Percentiles rank a stretch among this genome's conserved stretches.
These are phyloP conservation scores for Aspergillus leporis DNA, from an alignment of 495 filamentous ascomycete genomes.

Conservation along the genomic window DNA sequence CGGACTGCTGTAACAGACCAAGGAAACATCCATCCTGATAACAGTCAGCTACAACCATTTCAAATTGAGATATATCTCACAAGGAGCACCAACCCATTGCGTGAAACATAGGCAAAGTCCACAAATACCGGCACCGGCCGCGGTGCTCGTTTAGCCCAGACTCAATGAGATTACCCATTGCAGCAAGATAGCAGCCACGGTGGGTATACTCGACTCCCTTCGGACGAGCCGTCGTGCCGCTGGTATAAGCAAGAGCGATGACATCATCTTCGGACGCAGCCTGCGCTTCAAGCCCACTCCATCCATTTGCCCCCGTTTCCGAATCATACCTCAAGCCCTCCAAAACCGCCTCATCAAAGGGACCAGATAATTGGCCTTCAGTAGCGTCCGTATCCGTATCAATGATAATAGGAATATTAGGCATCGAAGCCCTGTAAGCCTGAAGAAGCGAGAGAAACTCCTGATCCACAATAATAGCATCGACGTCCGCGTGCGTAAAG, in stretches of 20 bases:
- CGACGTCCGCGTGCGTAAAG: constrained; percentile 79
- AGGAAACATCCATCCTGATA: constrained; percentile 69
- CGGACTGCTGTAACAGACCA: constrained; percentile 91
- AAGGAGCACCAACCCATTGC: constrained; percentile 60
- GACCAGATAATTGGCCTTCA: constrained; percentile 70
- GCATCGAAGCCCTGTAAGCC: constrained; percentile 57
- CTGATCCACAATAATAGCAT: constrained; percentile 82
- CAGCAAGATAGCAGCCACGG: constrained; percentile 80
- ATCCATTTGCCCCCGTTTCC: constrained; percentile 63
- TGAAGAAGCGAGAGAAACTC: constrained; percentile 75
- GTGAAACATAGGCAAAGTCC: constrained; percentile 97
- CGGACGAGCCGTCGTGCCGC: constrained; percentile 86
- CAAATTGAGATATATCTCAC: background rate
- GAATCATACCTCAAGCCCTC: constrained; percentile 76
- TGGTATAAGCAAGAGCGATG: constrained; percentile 88
- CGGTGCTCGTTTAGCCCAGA: constrained; percentile 72
- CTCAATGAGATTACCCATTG: constrained; percentile 85
- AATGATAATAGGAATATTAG: constrained; percentile 66
- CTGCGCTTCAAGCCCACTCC: constrained; percentile 72
- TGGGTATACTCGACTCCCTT: constrained; percentile 96
- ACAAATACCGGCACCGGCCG: constrained; percentile 78
- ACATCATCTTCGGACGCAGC: constrained; percentile 71
- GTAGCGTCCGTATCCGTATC: constrained; percentile 84
- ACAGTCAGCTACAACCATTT: background rate
- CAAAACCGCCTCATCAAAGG: constrained; percentile 79